A percentile compares a stretch with the other conserved stretches of the same genome.
phyloP scores from a whole-genome alignment of 495 filamentous ascomycete species.

The Letharia columbiana region DNA sequence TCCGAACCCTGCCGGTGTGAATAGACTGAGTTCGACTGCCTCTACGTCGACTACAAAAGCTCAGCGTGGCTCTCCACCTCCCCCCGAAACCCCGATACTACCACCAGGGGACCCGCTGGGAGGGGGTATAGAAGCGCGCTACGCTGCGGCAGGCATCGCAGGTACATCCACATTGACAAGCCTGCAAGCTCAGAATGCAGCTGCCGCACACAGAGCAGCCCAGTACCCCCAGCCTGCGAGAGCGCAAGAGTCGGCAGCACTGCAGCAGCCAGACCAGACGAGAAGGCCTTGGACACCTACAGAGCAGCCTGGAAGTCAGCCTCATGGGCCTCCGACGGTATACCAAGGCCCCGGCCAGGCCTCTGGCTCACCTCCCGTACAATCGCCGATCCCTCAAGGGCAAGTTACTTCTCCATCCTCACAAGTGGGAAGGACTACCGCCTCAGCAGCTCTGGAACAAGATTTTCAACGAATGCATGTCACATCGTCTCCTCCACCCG shows the following conservation, averaged over 20 bases:
- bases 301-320: conserved; percentile 76
- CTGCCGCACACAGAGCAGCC: conserved; percentile 63
- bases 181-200: conserved; percentile 74
- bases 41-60: conserved; percentile 91
- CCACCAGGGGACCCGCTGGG: conserved; percentile 59
- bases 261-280: conserved; percentile 37
- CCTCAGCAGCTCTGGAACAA: conserved; percentile 63
- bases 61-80: conserved; percentile 85
- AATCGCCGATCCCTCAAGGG: conserved; percentile 26
- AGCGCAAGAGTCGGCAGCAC: conserved; percentile 35
- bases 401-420: conserved; percentile 17
- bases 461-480: conserved; percentile 84
- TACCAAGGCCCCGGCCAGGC: conserved; percentile 71
- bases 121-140: conserved; percentile 79
- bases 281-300: conserved; percentile 92
- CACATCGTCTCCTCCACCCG: conserved; percentile 76
- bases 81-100: conserved; percentile 87
- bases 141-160: conserved; percentile 80
- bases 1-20: conserved; percentile 49
- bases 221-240: conserved; percentile 54
- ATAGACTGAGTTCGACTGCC: conserved; percentile 76
- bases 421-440: conserved; percentile 24
- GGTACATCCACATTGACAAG: conserved; percentile 72
- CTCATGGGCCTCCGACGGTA: conserved; percentile 84
- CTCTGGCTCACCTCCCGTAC: conserved; percentile 19